Evolutionary conservation across 176 grass and related monocot genomes (phyloP), one percentile per base, ranked within the genome.

Genomic region (Oryza rufipogon): DNA sequence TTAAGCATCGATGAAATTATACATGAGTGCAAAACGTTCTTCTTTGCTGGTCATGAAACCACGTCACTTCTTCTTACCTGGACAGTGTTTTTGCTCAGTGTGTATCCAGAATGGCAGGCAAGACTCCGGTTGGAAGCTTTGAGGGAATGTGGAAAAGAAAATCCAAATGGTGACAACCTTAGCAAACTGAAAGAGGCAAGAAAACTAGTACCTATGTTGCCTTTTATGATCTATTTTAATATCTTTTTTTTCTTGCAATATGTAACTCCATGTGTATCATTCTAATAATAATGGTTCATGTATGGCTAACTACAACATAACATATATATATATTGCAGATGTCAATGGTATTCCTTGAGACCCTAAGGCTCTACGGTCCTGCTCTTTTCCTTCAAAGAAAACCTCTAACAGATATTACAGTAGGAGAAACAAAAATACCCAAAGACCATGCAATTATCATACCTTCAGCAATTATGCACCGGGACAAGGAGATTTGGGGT

Each of bases 11-110:
- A 94, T 16, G 92, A 89, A 66, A 94, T 94, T 13, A 89, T 91
- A 76, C 48, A 91, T 45, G 92, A 94, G 71, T 94, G 92, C 84
- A 91, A 94, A 60, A 71, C 90, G 0, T 94, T 94, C 77, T 89
- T 91, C 80, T 89, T 94, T 15, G 89, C 89, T 0, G 89, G 92
- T 16, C 80, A 94, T 61, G 92, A 94, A 9, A 94, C 80, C 8
- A 94, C 86, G 3, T 74, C 89, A 1, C 72, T 89, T 65, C 60
- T 94, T 5, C 73, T 94, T 10, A 85, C 87, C 4, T 94, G 89
- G 92, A 79, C 87, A 39, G 85, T 92, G 61, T 94, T 83, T 70
- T 46, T 92, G 80, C 77, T 90, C 33, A 65, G 81, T 9, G 66
- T 77, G 13, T 52, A 88, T n/a, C 81, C 73, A 3, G 85, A 90